phyloP scores from a whole-genome alignment of 2,329 filamentous ascomycete species.

The Aspergillus ochraceus region DNA sequence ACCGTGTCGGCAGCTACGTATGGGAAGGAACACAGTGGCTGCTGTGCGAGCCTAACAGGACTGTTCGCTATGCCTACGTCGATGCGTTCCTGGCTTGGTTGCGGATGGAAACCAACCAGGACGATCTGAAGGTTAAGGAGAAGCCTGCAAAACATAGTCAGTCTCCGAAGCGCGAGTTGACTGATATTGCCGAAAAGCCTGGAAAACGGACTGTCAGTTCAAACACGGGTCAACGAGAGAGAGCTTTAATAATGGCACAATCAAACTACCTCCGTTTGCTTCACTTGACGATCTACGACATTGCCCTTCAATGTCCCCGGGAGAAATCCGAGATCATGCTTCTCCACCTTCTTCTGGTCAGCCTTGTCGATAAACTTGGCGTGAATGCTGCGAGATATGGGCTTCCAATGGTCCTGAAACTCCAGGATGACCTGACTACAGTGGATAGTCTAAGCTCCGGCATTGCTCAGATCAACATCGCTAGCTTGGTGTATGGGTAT shows the following conservation, averaged over 20 bases:
- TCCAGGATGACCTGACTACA: slow-evolving; percentile 75
- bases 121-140: slow-evolving; percentile 66
- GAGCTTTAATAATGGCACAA: slow-evolving; percentile 51
- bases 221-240: slow-evolving; percentile 60
- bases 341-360: slow-evolving; percentile 73
- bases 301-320: slow-evolving; percentile 70
- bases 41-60: slow-evolving; percentile 72
- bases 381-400: slow-evolving; percentile 78
- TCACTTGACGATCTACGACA: slow-evolving; percentile 87
- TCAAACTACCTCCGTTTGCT: slow-evolving; percentile 79
- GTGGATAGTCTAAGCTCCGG: slow-evolving; percentile 42
- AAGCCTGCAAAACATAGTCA: slow-evolving; percentile 47
- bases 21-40: slow-evolving; percentile 99
- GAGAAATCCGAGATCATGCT: slow-evolving; percentile 74
- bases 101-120: slow-evolving; percentile 70
- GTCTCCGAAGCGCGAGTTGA: slow-evolving; percentile 44
- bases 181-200: slow-evolving; percentile 37
- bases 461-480: slow-evolving; percentile 73
- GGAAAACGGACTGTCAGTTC: slow-evolving; percentile 68
- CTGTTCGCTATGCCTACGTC: slow-evolving; percentile 80
- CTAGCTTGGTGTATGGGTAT: slow-evolving; percentile 85
- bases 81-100: slow-evolving; percentile 85
- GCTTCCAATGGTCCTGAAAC: slow-evolving; percentile 81
- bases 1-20: slow-evolving; percentile 73
- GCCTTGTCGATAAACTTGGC: slow-evolving; percentile 73